Evolutionary conservation across 148 eudicot species (phyloP).

Genomic region (Nepenthes mirabilis): DNA sequence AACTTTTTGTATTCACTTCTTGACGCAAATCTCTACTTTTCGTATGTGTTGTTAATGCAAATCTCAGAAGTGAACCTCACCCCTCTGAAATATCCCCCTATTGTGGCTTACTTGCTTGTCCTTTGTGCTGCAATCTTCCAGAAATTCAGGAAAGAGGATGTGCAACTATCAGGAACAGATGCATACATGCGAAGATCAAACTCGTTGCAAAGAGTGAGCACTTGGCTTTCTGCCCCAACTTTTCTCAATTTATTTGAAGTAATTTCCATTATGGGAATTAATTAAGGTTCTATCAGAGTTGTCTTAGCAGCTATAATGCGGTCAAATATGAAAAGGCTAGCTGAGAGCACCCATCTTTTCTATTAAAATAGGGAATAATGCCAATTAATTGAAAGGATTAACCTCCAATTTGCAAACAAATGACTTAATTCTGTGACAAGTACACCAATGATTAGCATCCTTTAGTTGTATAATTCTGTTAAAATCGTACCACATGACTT

Average conservation of each 20-base stretch:
- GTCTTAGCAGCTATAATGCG: too few relatives aligned
- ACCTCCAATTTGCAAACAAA: background rate
- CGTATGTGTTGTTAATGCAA: too few relatives aligned
- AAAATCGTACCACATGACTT: too few relatives aligned
- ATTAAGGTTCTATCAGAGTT: too few relatives aligned
- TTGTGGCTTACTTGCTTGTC: conserved; percentile 5
- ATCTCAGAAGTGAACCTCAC: too few relatives aligned
- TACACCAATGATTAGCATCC: background rate
- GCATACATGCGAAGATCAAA: conserved; percentile 83
- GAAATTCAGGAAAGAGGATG: conserved; percentile 89
- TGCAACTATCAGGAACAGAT: conserved; percentile 61
- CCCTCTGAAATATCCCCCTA: too few relatives aligned
- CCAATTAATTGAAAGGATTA: background rate
- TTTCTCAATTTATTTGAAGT: background rate
- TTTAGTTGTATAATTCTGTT: too few relatives aligned
- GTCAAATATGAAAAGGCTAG: too few relatives aligned
- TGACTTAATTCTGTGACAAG: background rate
- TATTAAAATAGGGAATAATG: too few relatives aligned
- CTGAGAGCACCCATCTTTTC: too few relatives aligned
- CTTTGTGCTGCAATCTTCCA: conserved; percentile 16
- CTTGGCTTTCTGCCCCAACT: background rate
- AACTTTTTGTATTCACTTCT: too few relatives aligned
- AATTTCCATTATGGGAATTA: conserved; percentile 1
- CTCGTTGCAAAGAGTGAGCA: conserved; percentile 68
- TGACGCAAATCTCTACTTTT: too few relatives aligned